phyloP scores from a whole-genome alignment of 2,329 filamentous ascomycete genomes.

The Botryotinia globosa region DNA sequence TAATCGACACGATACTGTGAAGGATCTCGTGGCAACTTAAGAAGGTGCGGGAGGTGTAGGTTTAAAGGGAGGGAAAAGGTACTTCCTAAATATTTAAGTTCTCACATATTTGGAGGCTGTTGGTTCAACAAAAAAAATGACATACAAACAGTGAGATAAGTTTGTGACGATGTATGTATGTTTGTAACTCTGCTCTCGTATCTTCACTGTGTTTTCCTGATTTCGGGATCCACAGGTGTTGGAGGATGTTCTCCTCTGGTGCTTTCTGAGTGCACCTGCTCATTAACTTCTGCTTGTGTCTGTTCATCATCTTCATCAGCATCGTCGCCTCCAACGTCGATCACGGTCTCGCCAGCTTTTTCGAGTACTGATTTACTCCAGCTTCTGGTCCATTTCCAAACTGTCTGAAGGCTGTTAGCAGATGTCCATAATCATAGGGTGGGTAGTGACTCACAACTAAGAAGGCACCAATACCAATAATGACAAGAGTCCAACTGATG shows the following conservation, averaged over 20 bases:
- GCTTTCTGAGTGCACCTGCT: neutral
- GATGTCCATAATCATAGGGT: neutral
- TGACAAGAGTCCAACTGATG: slow-evolving; percentile 74
- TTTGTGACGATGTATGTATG: neutral
- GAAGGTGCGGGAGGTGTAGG: slow-evolving; percentile 63
- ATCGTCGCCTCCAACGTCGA: slow-evolving; percentile 70
- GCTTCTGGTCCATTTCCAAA: slow-evolving; percentile 77
- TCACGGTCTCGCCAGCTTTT: slow-evolving; percentile 72
- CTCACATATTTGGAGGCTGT: neutral
- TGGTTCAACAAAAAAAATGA: neutral
- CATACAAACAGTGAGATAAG: neutral
- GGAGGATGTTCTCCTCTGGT: neutral
- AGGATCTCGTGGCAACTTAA: slow-evolving; percentile 87
- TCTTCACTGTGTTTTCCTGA: slow-evolving; percentile 26
- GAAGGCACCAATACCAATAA: slow-evolving; percentile 78
- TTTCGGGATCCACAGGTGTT: slow-evolving; percentile 20
- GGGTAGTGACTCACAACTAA: slow-evolving; percentile 59
- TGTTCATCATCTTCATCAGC: slow-evolving; percentile 46
- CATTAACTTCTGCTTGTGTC: slow-evolving; percentile 6
- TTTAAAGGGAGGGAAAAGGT: neutral
- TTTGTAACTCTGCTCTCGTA: neutral
- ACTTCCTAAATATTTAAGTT: neutral
- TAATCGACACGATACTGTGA: slow-evolving; percentile 87
- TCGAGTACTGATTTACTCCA: slow-evolving; percentile 72
- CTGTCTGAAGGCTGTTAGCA: slow-evolving; percentile 49